Evolutionary conservation across 345 rosid species (phyloP), one percentile per base, ranked within the genome.

Genomic region (Triadica sebifera): DNA sequence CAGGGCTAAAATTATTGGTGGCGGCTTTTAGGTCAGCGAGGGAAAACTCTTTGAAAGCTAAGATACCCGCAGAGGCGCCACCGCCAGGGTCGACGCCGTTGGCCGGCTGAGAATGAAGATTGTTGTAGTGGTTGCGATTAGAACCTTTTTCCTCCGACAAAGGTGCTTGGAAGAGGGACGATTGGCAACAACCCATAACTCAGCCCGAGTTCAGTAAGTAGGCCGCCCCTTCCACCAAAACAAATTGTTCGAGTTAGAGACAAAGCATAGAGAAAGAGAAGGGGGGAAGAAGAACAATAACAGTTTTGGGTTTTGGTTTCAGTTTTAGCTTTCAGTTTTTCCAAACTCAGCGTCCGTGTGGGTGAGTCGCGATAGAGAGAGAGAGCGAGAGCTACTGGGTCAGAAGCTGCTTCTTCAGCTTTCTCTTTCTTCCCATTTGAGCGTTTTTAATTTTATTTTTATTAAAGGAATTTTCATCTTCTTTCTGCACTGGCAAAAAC

Each of bases 1-100:
- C 91, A 67, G 90, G 25, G 88, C 87, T 80, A 81, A 92, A 94
- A 84, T 91, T 86, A 75, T 87, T 87, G 39, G 98, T 94, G 24
- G 98, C 98, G n/a, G 89, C 84, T 75, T 84, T 89, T 37, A 94
- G 88, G 76, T 89, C 98, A 20, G 87, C 78, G 4, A 86, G 81
- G 0, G 93, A 87, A 85, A 88, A 94, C 92, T 90, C 96, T 11
- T 80, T 70, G 77, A 94, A 84, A 69, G 78, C 79, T 2, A 83
- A 85, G 12, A 77, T 77, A 20, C 20, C 66, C 1, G n/a, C 82
- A 22, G 79, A 76, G 24, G 24, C 53, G 34, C 34, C 34, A 29
- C 34, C 1, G 2, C 34, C 34, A 16, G 56, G 22, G 12, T 25
- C 68, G 38, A 66, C 24, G 17, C 79, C 79, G 38, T 75, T 71